A percentile compares a stretch with the other conserved stretches of the same genome.
Conservation (phyloP, 78 protist species). For the Dictyostelium capitatum region DNA sequence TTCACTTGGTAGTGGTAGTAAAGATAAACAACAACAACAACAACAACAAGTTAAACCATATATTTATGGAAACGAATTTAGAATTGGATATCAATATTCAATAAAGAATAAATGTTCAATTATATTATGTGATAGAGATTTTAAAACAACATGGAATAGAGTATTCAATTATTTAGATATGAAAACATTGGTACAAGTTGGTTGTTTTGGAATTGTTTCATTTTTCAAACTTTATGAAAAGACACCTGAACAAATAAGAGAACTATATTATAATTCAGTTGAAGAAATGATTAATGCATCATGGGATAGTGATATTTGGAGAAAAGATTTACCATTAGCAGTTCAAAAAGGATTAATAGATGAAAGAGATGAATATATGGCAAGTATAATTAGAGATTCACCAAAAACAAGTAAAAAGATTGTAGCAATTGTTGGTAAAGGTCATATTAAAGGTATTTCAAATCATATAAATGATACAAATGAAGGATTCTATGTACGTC, state of each 20-base stretch:
- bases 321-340: background rate
- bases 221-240: background rate
- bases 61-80: conserved; percentile 41
- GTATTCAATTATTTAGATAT: conserved; percentile 8
- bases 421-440: conserved; percentile 67
- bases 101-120: conserved; percentile 33
- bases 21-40: background rate
- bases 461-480: background rate
- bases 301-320: background rate
- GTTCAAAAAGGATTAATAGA: conserved; percentile 5
- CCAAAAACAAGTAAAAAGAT: conserved; percentile 21
- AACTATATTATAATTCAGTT: background rate
- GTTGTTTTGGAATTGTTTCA: background rate
- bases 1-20: background rate
- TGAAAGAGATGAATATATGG: conserved; percentile 67
- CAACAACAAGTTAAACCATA: background rate
- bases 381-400: conserved; percentile 41
- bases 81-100: conserved; percentile 49
- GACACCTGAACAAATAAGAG: background rate
- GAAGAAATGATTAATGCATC: background rate
- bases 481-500: conserved; percentile 46
- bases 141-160: conserved; percentile 20
- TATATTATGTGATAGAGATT: conserved; percentile 58
- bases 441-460: conserved; percentile 53
- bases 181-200: background rate